Percentiles rank a stretch among this genome's conserved stretches.
Conservation (phyloP, 768 basidiomycete genomes). For the Macrocybe gigantea region DNA sequence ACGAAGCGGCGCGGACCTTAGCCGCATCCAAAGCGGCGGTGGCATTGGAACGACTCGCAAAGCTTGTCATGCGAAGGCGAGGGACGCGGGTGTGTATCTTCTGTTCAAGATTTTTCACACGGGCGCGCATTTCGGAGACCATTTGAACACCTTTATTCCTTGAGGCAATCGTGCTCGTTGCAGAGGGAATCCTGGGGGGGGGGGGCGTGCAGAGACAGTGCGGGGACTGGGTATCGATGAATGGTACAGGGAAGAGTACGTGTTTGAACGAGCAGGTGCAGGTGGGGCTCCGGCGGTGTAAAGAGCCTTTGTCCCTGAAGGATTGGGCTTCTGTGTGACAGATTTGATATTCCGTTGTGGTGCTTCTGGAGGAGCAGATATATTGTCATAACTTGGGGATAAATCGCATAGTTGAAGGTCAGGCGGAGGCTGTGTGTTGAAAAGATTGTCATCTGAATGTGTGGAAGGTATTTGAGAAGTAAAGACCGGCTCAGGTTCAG, state of each 20-base stretch:
- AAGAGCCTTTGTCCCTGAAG: conserved; percentile 36
- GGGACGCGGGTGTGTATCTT: conserved; percentile 87
- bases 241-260: conserved; percentile 45
- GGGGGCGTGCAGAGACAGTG: conserved; percentile 34
- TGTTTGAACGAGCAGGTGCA: conserved; percentile 50
- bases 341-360: conserved; percentile 21
- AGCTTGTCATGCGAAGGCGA: conserved; percentile 75
- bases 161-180: conserved; percentile 41
- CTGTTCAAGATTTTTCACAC: conserved; percentile 77
- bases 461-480: conserved; percentile 9
- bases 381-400: conserved; percentile 35
- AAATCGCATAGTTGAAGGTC: conserved; percentile 59
- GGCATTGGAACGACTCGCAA: conserved; percentile 46
- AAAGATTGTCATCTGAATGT: conserved; percentile 49
- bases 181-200: conserved; percentile 22
- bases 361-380: conserved; percentile 22
- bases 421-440: conserved; percentile 51
- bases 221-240: conserved; percentile 39
- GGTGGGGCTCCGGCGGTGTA: conserved; percentile 36
- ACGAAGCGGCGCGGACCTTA: conserved; percentile 24
- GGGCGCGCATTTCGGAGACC: conserved; percentile 88
- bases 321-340: conserved; percentile 48
- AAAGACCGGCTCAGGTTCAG: background rate
- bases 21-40: conserved; percentile 27
- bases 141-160: conserved; percentile 85